These are phyloP conservation scores for Ogataea trehalophila DNA, from an alignment of 805 yeast genomes.

Conservation along the genomic window DNA sequence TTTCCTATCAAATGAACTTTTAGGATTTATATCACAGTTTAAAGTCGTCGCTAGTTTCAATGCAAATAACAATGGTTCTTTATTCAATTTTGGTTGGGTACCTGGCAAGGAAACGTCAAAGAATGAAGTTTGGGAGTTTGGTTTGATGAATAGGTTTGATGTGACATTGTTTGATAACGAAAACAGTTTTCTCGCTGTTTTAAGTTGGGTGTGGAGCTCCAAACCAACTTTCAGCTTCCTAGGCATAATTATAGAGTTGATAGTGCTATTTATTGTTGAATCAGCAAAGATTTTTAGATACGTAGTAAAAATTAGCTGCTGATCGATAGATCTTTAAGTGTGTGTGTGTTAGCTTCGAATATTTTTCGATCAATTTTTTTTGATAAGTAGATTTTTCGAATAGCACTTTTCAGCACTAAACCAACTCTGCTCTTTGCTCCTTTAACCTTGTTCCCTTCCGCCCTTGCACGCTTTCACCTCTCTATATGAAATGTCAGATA, in stretches of 20 bases:
- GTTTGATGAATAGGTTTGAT: constrained; percentile 37
- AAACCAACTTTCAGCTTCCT: constrained; percentile 69
- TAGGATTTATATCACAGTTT: constrained; percentile 48
- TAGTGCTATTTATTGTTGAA: neutral
- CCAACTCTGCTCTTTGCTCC: no score
- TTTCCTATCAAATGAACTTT: constrained; percentile 81
- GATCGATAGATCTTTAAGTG: neutral
- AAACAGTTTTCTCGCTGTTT: constrained; percentile 71
- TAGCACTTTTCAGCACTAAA: no score
- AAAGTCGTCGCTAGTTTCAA: constrained; percentile 69
- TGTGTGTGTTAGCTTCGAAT: no score
- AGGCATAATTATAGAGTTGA: constrained; percentile 5
- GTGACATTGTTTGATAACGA: constrained; percentile 52
- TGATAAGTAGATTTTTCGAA: no score
- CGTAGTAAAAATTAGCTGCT: neutral
- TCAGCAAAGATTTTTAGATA: neutral
- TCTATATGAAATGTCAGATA: neutral
- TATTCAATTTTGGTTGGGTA: constrained; percentile 78
- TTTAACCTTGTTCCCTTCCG: no score
- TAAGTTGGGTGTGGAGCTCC: constrained; percentile 89
- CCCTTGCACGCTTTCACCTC: no score
- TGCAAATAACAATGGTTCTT: constrained; percentile 67
- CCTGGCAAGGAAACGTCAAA: constrained; percentile 92
- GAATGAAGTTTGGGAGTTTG: constrained; percentile 68
- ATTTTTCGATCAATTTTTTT: no score